Percentiles rank a stretch among this genome's conserved stretches.
Conservation (phyloP, 495 filamentous ascomycete genomes). For the Talaromyces liani region DNA sequence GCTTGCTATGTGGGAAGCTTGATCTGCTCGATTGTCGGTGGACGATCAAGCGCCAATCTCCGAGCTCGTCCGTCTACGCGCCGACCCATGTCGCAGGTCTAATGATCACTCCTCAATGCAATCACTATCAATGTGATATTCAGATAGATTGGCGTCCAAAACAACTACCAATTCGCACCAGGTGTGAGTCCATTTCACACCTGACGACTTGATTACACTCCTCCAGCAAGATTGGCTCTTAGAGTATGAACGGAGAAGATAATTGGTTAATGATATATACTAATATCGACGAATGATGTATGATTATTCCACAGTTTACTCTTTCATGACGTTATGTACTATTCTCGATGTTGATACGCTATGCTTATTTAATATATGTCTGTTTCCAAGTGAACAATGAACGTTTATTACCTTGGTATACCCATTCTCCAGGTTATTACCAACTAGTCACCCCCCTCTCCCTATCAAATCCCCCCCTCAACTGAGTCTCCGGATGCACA, state of each 20-base stretch:
- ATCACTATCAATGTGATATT: not conserved
- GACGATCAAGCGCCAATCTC: constrained; percentile 30
- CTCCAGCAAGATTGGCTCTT: not conserved
- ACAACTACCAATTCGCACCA: not conserved
- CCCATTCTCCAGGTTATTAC: constrained; percentile 33
- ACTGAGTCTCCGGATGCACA: constrained; percentile 75
- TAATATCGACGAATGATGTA: not conserved
- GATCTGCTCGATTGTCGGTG: constrained; percentile 40
- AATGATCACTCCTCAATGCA: not conserved
- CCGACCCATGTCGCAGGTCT: constrained; percentile 11
- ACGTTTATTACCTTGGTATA: no score
- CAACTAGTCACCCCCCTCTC: constrained; percentile 74
- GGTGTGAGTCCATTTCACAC: not conserved
- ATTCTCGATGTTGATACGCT: not conserved
- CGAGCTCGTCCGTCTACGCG: constrained; percentile 13
- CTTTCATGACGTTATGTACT: not conserved
- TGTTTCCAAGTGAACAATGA: not conserved
- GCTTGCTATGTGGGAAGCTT: constrained; percentile 48
- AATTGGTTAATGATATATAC: not conserved
- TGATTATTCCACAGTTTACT: not conserved
- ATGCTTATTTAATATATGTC: not conserved
- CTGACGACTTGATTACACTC: not conserved
- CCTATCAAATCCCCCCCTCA: constrained; percentile 87
- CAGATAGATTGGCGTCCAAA: not conserved
- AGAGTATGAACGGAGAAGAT: not conserved